Base-by-base conservation (phyloP, 371 early-diverging fungal species). In the Phascolomyces articulosus region DNA sequence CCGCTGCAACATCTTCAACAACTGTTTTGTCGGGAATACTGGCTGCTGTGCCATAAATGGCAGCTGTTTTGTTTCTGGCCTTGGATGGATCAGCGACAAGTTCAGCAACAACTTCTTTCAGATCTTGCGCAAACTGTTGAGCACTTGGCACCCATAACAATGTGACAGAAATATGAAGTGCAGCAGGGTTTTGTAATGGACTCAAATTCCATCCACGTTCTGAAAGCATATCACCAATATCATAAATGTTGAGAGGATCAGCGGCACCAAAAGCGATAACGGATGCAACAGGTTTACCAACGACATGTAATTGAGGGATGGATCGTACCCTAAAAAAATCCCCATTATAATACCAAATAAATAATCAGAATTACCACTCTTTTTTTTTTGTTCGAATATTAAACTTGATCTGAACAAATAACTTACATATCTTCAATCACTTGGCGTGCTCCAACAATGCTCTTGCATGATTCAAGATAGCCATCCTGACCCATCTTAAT, bases 101-200 rank as follows among this genome's bases (percentile, higher is more conserved):
- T 24, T 78, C 80, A 3, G 66, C 78, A 18, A 96, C 91, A 1
- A 90, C 89, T 28, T 89, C 92, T 59, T 79, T 79, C 29, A 98
- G 64, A 76, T 98, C 98, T n/a, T 64, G 67, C 21, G 96, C 72
- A 64, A 98, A 91, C 54, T 87, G 73, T 3, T 91, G 90, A 1
- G 87, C 92, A 34, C 85, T 86, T 2, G 82, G 78, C 4, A 90
- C 91, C 68, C 93, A 92, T 24, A 89, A 86, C 38, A 92, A 77
- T 0, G 98, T 98, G 73, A 92, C 93, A 6, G 95, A 93, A 59
- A 96, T 89, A 68, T 98, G 98, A 23, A 98, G 84, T 4, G 94
- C 93, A 11, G 93, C 72, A 10, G 98, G 98, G 70, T 86, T 88
- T 72, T 98, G 98, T 20, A 97, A 83, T 2, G 95, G 87, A 62